A percentile compares a stretch with the other conserved stretches of the same genome.
Conservation (phyloP, 2,329 filamentous ascomycete species). For the Ceratocystis smalleyi region DNA sequence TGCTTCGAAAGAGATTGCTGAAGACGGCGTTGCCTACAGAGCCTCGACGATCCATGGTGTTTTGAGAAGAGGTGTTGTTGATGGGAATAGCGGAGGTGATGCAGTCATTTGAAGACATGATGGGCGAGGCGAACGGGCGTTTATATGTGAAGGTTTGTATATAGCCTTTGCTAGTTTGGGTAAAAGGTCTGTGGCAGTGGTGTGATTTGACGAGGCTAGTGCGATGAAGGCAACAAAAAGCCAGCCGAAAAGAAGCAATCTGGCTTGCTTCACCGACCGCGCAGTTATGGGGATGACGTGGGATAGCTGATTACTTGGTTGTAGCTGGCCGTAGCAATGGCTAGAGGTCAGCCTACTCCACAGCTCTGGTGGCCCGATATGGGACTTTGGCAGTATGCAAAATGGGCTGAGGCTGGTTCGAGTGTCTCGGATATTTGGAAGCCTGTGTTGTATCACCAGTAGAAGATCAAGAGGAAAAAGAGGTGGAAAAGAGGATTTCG, state of each 20-base stretch:
- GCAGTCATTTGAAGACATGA: conserved; percentile 11
- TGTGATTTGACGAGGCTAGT: no score
- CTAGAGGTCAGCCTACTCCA: background rate
- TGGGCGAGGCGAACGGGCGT: background rate
- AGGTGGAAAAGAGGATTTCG: no score
- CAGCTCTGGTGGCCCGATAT: conserved; percentile 1
- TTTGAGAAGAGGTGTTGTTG: conserved; percentile 22
- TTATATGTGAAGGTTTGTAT: no score
- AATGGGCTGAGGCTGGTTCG: conserved; percentile 10
- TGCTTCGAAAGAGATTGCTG: conserved; percentile 43
- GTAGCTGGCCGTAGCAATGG: no score
- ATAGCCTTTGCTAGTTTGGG: no score
- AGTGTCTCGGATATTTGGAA: background rate
- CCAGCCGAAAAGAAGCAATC: background rate
- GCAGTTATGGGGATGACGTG: no score
- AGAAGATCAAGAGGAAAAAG: no score
- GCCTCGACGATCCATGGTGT: conserved; percentile 33
- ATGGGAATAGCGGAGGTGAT: conserved; percentile 17
- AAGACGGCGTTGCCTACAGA: conserved; percentile 43
- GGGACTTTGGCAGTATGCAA: background rate
- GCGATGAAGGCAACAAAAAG: no score
- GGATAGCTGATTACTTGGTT: no score
- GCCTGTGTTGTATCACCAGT: no score
- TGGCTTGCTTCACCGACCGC: background rate
- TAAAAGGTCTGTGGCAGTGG: no score